Conservation (phyloP, 257 asterid species). For the Knoxia roxburghii region DNA sequence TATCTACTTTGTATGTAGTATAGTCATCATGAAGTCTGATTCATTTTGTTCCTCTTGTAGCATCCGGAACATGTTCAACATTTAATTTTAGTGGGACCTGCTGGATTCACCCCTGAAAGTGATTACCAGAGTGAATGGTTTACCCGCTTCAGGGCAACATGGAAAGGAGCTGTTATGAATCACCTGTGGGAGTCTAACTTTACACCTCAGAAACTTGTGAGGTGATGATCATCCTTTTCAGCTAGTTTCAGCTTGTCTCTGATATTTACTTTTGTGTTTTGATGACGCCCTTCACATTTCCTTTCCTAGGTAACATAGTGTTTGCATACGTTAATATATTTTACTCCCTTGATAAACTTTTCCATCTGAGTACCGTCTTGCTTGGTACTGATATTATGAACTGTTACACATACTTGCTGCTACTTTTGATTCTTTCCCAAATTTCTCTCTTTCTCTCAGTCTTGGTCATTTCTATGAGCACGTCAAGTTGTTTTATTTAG, state of each 20-base stretch:
- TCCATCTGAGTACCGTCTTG: neutral
- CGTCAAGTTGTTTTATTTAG: neutral
- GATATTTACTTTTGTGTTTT: neutral
- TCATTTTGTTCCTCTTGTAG: conserved; percentile 34
- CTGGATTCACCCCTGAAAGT: conserved; percentile 75
- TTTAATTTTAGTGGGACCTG: conserved; percentile 89
- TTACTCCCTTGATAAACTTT: neutral
- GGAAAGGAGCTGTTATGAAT: conserved; percentile 84
- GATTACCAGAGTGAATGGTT: conserved; percentile 61
- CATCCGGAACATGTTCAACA: conserved; percentile 91
- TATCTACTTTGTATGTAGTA: neutral
- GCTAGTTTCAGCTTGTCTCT: neutral
- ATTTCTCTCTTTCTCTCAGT: neutral
- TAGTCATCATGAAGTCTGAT: conserved; percentile 11
- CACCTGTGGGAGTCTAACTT: conserved; percentile 98
- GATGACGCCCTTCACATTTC: neutral
- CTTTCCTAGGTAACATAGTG: too few species aligned
- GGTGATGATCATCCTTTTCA: conserved; percentile 33
- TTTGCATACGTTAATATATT: neutral
- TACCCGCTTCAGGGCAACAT: conserved; percentile 59
- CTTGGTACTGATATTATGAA: neutral
- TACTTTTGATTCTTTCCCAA: neutral
- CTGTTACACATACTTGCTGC: neutral
- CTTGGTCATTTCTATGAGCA: neutral
- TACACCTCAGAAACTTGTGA: conserved; percentile 80